Evolutionary conservation across 2,329 filamentous ascomycete species (phyloP), one percentile per base, ranked within the genome.

Genomic region (Claviceps pazoutovae): DNA sequence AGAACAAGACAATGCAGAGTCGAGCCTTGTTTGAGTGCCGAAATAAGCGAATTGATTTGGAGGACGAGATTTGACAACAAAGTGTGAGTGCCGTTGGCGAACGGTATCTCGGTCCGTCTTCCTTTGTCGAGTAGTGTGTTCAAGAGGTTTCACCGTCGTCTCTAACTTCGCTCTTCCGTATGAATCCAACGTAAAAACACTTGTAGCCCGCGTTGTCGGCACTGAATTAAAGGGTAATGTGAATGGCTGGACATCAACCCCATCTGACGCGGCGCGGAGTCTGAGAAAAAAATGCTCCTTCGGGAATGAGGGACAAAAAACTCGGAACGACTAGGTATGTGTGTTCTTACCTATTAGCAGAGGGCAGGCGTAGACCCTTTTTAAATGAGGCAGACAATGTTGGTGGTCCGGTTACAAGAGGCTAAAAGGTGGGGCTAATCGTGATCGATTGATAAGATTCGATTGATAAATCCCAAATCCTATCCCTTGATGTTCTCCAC

Each of bases 401-500:
- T 21, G 23, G 26, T 64, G 60, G 62, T 64, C 62, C 61, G 63
- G 65, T 64, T 59, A 58, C 57, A 65, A 61, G 63, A 66, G 62
- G 60, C 53, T 51, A 14, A 58, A 52, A 57, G 55, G 61, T 64
- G 64, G 51, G 51, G 59, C 64, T 19, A 16, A n/a, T 19, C 9
- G 30, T 64, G 69, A 71, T 62, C 61, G 70, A 72, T 72, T 72
- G 70, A 72, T 72, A 71, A 72, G 70, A 72, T 72, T 66, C 62
- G 67, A 70, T 70, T 70, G 67, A 70, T 70, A 19, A n/a, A n/a
- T n/a, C n/a, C n/a, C n/a, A 69, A 70, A 56, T 9, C 23, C 9
- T 23, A 16, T 21, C 19, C 42, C n/a, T 21, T 23, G 2, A 36
- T 30, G 11, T 4, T 17, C 39, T 42, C 16, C n/a, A 14, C 2